Percentiles rank a stretch among this genome's conserved stretches.
Conservation (phyloP, 2,329 filamentous ascomycete species). For the Alternaria burnsii region DNA sequence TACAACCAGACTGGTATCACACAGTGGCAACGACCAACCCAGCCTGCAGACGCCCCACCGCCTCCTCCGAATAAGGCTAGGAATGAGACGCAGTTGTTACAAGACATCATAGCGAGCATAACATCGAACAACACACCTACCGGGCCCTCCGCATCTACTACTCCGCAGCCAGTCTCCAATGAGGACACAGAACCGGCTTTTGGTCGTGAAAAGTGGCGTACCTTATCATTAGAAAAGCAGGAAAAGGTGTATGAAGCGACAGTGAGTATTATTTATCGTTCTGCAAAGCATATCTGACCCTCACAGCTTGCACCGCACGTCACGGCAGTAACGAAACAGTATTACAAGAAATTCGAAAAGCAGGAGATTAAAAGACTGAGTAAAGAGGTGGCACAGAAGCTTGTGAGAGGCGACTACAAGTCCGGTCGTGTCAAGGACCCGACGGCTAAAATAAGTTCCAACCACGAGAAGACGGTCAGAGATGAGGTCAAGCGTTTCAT, state of each 20-base stretch:
- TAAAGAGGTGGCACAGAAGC: constrained; percentile 81
- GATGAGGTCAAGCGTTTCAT: constrained; percentile 85
- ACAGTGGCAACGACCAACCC: constrained; percentile 82
- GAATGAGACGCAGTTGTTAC: constrained; percentile 77
- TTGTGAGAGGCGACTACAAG: constrained; percentile 92
- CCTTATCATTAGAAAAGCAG: constrained; percentile 79
- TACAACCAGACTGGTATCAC: constrained; percentile 78
- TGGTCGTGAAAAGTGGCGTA: constrained; percentile 72
- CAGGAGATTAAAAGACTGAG: constrained; percentile 74
- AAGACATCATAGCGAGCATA: constrained; percentile 78
- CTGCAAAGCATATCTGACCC: constrained; percentile 15
- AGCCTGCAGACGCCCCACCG: constrained; percentile 69
- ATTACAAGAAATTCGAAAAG: constrained; percentile 83
- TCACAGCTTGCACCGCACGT: constrained; percentile 81
- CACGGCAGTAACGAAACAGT: constrained; percentile 86
- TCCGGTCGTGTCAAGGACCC: constrained; percentile 86
- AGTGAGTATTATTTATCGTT: constrained; percentile 61
- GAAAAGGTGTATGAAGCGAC: constrained; percentile 96
- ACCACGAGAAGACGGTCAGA: constrained; percentile 83
- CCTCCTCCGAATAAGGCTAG: constrained; percentile 67
- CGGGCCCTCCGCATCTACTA: constrained; percentile 66
- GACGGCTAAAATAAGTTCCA: constrained; percentile 72
- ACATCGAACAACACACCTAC: constrained; percentile 71
- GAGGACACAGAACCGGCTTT: constrained; percentile 63
- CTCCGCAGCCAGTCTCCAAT: constrained; percentile 68